phyloP scores from a whole-genome alignment of 345 rosid genomes.

The Rhodomyrtus tomentosa region DNA sequence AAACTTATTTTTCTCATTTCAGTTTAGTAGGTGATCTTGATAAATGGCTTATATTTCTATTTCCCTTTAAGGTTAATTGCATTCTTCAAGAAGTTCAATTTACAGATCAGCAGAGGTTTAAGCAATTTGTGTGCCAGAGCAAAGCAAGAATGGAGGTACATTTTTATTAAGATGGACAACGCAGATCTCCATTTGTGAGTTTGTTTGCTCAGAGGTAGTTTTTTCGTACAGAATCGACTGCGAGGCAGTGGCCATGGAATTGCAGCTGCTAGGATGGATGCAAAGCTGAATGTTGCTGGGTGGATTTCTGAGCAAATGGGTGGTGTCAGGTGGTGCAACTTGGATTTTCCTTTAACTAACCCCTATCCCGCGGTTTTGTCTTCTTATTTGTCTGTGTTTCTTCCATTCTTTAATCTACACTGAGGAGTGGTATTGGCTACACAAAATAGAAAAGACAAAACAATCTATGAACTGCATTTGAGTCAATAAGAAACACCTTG shows the following conservation, averaged over 20 bases:
- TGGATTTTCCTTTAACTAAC: not conserved
- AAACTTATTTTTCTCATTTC: not conserved
- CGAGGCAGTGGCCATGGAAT: constrained; percentile 92
- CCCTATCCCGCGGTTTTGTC: not conserved
- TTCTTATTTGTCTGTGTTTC: not conserved
- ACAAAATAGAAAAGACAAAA: not conserved
- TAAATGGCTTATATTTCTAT: not conserved
- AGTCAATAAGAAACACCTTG: not conserved
- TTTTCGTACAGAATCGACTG: constrained; percentile 52
- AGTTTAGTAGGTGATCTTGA: not conserved
- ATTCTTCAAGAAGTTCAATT: constrained; percentile 92
- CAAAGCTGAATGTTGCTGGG: constrained; percentile 78
- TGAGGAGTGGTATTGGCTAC: not conserved
- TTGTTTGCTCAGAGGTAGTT: not conserved
- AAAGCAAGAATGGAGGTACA: constrained; percentile 96
- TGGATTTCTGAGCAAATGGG: constrained; percentile 99
- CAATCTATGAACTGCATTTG: not conserved
- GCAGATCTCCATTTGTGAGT: not conserved
- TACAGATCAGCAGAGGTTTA: constrained; percentile 91
- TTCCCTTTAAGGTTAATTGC: constrained; percentile 46
- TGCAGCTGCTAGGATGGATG: constrained; percentile 91
- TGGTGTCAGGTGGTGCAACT: constrained; percentile 70
- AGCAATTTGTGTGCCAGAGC: constrained; percentile 95
- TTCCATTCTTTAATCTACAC: not conserved
- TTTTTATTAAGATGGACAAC: not conserved